Conservation (phyloP, 140 eudicot species). For the Bidens hawaiensis region DNA sequence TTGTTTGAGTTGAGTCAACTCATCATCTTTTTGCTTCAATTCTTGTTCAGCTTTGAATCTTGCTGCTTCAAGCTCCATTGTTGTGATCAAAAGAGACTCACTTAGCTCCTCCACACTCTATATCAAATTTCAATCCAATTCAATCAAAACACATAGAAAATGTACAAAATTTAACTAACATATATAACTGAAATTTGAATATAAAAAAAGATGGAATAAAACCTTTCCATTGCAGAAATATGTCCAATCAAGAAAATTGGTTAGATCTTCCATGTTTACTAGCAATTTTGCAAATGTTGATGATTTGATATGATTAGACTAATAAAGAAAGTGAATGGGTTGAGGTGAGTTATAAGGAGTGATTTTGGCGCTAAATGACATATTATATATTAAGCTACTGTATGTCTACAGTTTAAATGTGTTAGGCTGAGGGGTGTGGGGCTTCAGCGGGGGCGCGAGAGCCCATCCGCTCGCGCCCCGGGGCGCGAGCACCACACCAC, state of each 20-base stretch:
- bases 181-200: not conserved
- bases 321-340: not conserved
- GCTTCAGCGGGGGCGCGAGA: no score
- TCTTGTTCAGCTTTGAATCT: constrained; percentile 64
- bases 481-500: no score
- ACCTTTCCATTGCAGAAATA: constrained; percentile 60
- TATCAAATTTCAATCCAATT: not conserved
- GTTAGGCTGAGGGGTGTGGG: no score
- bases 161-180: no score
- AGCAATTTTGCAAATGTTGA: not conserved
- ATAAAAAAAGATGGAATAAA: not conserved
- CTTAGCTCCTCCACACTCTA: constrained; percentile 60
- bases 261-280: constrained; percentile 44
- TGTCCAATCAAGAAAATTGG: constrained; percentile 43
- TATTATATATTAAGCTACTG: constrained; percentile 5
- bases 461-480: no score
- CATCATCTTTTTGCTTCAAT: constrained; percentile 44
- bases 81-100: constrained; percentile 44
- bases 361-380: constrained; percentile 10
- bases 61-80: constrained; percentile 77
- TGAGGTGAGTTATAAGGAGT: constrained; percentile 12
- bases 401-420: not conserved
- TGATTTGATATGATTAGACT: not conserved
- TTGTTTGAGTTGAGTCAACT: constrained; percentile 49
- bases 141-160: not conserved